Percentiles rank a stretch among this genome's conserved stretches.
These are phyloP conservation scores for Solanum pimpinellifolium DNA, from an alignment of 257 asterid genomes.

Conservation along the genomic window DNA sequence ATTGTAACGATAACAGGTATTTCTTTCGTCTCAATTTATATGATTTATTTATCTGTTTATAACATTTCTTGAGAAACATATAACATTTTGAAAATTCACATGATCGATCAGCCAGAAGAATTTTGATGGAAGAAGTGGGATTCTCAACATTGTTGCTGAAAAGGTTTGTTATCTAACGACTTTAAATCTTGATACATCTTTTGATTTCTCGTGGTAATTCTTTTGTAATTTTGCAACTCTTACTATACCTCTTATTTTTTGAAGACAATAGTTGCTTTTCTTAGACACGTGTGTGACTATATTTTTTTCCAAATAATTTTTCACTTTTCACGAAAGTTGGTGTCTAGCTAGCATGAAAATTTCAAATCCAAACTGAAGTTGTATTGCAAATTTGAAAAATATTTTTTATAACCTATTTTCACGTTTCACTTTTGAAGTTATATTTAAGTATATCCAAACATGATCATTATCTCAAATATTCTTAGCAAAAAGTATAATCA, in stretches of 20 bases:
- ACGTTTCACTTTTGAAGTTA: not conserved
- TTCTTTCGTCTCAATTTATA: not conserved
- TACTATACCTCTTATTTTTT: not conserved
- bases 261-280: not conserved
- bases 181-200: not conserved
- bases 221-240: not conserved
- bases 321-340: too few relatives aligned
- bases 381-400: not conserved
- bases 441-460: too few relatives aligned
- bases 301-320: too few relatives aligned
- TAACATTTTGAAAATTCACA: not conserved
- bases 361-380: too few relatives aligned
- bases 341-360: too few relatives aligned
- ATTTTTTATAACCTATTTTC: not conserved
- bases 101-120: slow-evolving; percentile 19
- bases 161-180: slow-evolving; percentile 14
- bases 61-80: not conserved
- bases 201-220: not conserved
- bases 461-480: not conserved
- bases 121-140: slow-evolving; percentile 34
- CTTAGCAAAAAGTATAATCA: not conserved
- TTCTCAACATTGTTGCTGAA: slow-evolving; percentile 27
- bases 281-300: too few relatives aligned
- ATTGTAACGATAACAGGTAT: slow-evolving; percentile 25
- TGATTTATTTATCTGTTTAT: not conserved